phyloP scores from a whole-genome alignment of 176 grass and related monocot species.

The Avena sativa region DNA sequence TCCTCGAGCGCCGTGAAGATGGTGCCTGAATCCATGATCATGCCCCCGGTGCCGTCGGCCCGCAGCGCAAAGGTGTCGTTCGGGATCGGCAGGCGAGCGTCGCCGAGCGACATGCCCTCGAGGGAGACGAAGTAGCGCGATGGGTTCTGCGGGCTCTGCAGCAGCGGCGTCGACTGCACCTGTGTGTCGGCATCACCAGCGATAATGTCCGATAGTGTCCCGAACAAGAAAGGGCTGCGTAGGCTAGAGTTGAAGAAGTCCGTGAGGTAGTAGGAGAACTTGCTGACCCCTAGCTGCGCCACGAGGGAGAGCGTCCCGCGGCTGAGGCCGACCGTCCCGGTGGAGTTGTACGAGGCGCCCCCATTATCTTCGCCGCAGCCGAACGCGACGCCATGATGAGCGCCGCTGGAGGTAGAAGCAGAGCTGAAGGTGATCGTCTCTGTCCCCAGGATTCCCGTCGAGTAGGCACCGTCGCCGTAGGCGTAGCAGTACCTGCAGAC shows the following conservation, averaged over 20 bases:
- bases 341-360: constrained; percentile 27
- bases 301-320: constrained; percentile 43
- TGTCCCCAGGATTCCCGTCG: constrained; percentile 5
- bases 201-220: not conserved
- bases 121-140: constrained; percentile 1
- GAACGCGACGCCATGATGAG: not conserved
- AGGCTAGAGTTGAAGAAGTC: constrained; percentile 2
- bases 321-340: constrained; percentile 41
- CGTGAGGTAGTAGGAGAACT: constrained; percentile 56
- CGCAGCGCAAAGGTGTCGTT: constrained; percentile 3
- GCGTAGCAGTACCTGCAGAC: constrained; percentile 22
- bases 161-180: not conserved
- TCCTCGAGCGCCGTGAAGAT: not conserved
- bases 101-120: not conserved
- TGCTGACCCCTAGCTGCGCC: constrained; percentile 38
- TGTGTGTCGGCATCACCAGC: not conserved
- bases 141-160: not conserved
- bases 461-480: constrained; percentile 10
- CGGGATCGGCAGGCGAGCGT: not conserved
- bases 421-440: constrained; percentile 40
- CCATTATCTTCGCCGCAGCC: not conserved
- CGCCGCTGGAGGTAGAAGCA: not conserved
- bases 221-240: not conserved
- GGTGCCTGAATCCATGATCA: constrained; percentile 26
- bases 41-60: not conserved